A percentile compares a stretch with the other conserved stretches of the same genome.
phyloP scores from a whole-genome alignment of 352 stramenopile genomes.

The Globisporangium abappressorium region DNA sequence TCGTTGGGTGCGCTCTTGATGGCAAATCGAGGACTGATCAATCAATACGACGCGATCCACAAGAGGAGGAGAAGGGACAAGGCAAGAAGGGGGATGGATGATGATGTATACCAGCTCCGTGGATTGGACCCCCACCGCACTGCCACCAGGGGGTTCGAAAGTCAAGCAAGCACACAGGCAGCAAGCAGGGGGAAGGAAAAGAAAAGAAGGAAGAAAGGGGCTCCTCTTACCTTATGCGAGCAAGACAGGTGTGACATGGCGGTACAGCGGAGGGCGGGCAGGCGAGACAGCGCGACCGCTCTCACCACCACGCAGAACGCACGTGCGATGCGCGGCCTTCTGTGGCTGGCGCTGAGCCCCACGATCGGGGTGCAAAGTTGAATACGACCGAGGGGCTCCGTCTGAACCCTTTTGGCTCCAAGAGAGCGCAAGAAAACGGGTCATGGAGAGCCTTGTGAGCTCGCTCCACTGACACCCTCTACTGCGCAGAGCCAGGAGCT shows the following conservation, averaged over 20 bases:
- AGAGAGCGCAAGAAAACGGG: neutral
- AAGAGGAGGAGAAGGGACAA: neutral
- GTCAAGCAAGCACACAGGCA: neutral
- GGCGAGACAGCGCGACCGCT: neutral
- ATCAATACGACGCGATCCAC: neutral
- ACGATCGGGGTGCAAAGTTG: neutral
- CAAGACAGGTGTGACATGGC: neutral
- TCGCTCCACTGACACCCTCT: neutral
- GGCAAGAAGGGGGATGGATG: neutral
- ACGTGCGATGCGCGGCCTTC: neutral
- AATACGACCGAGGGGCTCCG: neutral
- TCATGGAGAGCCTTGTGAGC: neutral
- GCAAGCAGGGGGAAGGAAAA: neutral
- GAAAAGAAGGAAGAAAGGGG: slow-evolving; percentile 2
- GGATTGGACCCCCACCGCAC: neutral
- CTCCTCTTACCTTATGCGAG: neutral
- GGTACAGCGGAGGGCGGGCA: no score
- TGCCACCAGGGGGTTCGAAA: neutral
- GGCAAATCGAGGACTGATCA: slow-evolving; percentile 2
- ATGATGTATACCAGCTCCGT: neutral
- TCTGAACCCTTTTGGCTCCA: slow-evolving; percentile 2
- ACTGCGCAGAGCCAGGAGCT: neutral
- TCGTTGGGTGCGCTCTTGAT: neutral
- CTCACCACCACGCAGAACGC: neutral
- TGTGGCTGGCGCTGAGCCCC: neutral